Percentiles rank a stretch among this genome's conserved stretches.
Evolutionary conservation across 2,329 filamentous ascomycete genomes (phyloP).

Genomic region (Penicillium sp.): DNA sequence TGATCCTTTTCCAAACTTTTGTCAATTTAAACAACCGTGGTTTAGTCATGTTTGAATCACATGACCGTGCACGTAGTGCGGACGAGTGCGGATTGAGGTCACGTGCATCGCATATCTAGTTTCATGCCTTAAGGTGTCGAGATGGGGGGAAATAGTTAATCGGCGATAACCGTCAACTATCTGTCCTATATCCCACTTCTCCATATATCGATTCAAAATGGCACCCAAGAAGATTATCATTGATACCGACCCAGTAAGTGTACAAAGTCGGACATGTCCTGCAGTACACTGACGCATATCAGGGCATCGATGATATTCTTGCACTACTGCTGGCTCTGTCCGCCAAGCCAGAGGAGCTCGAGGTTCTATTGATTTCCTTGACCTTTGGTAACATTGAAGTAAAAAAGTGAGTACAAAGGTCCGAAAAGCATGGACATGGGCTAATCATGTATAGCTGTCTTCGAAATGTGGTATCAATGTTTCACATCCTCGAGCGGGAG

Average conservation of each 20-base stretch:
- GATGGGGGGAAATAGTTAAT: not conserved
- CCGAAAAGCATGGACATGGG: not conserved
- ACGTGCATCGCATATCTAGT: not conserved
- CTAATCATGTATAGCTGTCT: constrained; percentile 62
- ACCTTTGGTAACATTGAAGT: constrained; percentile 94
- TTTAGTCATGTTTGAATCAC: no score
- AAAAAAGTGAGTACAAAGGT: constrained; percentile 59
- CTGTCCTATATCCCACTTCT: constrained; percentile 1
- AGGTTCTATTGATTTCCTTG: constrained; percentile 80
- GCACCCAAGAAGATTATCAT: constrained; percentile 80
- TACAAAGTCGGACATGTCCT: not conserved
- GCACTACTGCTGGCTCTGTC: constrained; percentile 85
- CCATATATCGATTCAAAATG: constrained; percentile 46
- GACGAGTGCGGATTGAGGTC: not conserved
- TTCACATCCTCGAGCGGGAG: constrained; percentile 90
- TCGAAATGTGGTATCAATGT: constrained; percentile 83
- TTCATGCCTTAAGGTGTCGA: constrained; percentile 11
- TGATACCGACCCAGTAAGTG: constrained; percentile 83
- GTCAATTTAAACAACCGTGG: no score
- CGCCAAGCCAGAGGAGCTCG: constrained; percentile 77
- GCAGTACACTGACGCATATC: not conserved
- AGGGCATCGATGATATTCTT: constrained; percentile 86
- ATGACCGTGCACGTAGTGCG: not conserved
- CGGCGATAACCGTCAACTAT: constrained; percentile 3
- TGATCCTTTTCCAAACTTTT: no score